Percentiles rank a stretch among this genome's conserved stretches.
Evolutionary conservation across 495 filamentous ascomycete species (phyloP).

Genomic region (Aspergillus indologenus): DNA sequence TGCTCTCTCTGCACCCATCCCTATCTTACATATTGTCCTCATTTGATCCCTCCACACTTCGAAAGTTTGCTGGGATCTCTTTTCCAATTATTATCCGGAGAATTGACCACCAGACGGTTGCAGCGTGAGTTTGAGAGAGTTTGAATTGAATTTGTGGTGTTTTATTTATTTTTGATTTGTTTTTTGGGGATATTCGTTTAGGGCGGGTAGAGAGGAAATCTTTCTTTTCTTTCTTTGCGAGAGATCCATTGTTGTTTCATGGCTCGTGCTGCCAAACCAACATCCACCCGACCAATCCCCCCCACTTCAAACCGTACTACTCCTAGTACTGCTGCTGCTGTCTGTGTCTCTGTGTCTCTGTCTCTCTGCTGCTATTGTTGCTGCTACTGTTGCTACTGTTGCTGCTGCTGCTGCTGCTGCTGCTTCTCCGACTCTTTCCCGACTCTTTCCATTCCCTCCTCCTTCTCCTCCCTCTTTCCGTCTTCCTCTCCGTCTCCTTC

Average conservation of each 20-base stretch:
- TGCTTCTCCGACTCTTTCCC: slow-evolving; percentile 6
- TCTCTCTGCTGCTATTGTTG: too few relatives aligned
- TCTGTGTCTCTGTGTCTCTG: too few relatives aligned
- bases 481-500: slow-evolving; percentile 6
- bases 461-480: slow-evolving; percentile 8
- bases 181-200: too few relatives aligned
- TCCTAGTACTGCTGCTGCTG: too few relatives aligned
- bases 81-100: background rate
- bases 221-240: too few relatives aligned
- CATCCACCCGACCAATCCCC: background rate
- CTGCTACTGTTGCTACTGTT: too few relatives aligned
- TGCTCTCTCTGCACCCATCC: background rate
- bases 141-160: slow-evolving; percentile 8
- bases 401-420: too few relatives aligned
- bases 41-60: background rate
- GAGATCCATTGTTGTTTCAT: slow-evolving; percentile 13
- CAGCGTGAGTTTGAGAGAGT: background rate
- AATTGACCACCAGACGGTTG: background rate
- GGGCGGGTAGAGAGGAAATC: slow-evolving; percentile 29
- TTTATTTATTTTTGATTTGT: too few relatives aligned
- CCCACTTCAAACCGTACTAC: background rate
- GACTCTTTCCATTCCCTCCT: slow-evolving; percentile 1
- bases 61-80: background rate
- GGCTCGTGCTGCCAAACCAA: slow-evolving; percentile 9
- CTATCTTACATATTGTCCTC: background rate